These are phyloP conservation scores for Diplosphaera chodatii DNA, from an alignment of 139 green algal species.

Conservation along the genomic window DNA sequence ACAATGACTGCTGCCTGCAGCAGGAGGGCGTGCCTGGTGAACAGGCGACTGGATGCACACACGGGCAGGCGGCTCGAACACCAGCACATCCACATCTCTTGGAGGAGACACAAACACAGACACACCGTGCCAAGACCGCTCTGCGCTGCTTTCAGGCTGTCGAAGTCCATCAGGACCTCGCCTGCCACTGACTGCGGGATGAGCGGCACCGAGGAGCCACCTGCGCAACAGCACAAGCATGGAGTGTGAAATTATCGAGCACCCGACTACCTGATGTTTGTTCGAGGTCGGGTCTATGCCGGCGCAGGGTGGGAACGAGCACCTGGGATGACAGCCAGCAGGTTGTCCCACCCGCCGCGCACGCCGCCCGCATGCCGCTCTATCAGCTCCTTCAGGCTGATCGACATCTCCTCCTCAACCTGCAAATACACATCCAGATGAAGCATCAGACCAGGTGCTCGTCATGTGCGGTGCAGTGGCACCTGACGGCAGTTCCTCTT, in stretches of 20 bases:
- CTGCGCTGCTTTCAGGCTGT: slow-evolving; percentile 85
- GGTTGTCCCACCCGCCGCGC: slow-evolving; percentile 97
- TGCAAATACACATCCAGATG: background rate
- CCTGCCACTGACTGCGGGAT: slow-evolving; percentile 83
- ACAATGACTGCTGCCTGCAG: slow-evolving; percentile 91
- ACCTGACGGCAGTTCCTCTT: too few species aligned
- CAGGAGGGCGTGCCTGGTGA: too few species aligned
- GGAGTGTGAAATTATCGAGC: too few species aligned
- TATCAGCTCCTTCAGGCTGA: slow-evolving; percentile 93
- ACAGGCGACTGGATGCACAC: too few species aligned
- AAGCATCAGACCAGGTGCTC: too few species aligned
- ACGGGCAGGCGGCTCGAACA: too few species aligned
- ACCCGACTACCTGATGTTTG: too few species aligned
- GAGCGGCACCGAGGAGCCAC: slow-evolving; percentile 88
- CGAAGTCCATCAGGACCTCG: slow-evolving; percentile 97
- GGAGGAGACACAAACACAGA: background rate
- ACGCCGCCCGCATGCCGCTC: slow-evolving; percentile 93
- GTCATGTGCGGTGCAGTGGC: too few species aligned
- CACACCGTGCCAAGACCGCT: slow-evolving; percentile 78
- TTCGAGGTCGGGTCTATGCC: too few species aligned
- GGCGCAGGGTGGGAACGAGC: too few species aligned
- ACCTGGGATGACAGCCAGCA: slow-evolving; percentile 93
- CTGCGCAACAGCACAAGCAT: too few species aligned
- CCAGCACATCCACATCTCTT: too few species aligned
- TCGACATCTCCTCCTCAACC: slow-evolving; percentile 98